phyloP scores from a whole-genome alignment of 768 basidiomycete species.

The Lentinus brumalis region DNA sequence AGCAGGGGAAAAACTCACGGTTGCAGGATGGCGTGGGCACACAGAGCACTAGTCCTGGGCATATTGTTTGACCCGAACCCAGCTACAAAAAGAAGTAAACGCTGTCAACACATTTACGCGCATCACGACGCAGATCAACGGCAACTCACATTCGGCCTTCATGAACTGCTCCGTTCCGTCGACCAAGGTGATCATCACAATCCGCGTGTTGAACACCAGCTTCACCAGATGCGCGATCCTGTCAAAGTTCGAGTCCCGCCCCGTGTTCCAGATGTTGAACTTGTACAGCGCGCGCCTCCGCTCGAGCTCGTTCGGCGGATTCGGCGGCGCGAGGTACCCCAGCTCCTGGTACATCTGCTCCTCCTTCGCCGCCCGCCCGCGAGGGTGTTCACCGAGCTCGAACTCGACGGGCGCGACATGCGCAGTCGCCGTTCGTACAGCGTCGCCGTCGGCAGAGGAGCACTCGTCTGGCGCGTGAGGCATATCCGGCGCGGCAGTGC shows the following conservation, averaged over 20 bases:
- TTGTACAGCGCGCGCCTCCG: constrained; percentile 84
- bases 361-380: constrained; percentile 59
- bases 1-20: constrained; percentile 45
- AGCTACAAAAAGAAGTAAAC: constrained; percentile 32
- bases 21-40: constrained; percentile 82
- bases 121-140: neutral
- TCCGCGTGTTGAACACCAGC: constrained; percentile 88
- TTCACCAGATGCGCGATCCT: constrained; percentile 92
- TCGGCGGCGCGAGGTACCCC: constrained; percentile 77
- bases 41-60: constrained; percentile 69
- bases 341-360: constrained; percentile 65
- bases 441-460: constrained; percentile 54
- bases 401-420: constrained; percentile 23
- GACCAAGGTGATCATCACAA: constrained; percentile 80
- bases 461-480: constrained; percentile 64
- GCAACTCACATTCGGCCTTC: constrained; percentile 78
- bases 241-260: constrained; percentile 88
- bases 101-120: neutral
- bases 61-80: constrained; percentile 48
- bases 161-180: constrained; percentile 91
- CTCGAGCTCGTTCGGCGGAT: constrained; percentile 83
- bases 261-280: constrained; percentile 86
- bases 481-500: constrained; percentile 53
- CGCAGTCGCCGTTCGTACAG: constrained; percentile 34
- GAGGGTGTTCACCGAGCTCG: constrained; percentile 31